Percentiles rank a stretch among this genome's conserved stretches.
Conservation (phyloP, 169 alveolate species). For the Eimeria praecox region DNA sequence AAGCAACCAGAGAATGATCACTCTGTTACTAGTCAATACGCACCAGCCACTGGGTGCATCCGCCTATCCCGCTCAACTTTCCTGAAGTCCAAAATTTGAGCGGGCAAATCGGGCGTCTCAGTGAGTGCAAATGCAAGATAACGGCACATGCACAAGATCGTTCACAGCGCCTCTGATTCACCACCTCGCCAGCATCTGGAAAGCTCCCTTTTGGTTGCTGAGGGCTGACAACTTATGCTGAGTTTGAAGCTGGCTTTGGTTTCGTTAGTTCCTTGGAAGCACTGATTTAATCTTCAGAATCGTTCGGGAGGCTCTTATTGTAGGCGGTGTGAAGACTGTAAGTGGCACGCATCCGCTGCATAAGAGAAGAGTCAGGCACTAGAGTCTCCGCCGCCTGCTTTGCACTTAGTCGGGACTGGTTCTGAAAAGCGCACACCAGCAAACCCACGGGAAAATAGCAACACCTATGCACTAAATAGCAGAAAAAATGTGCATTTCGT, state of each 20-base stretch:
- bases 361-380: conserved; percentile 52
- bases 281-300: background rate
- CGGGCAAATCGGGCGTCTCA: background rate
- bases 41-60: background rate
- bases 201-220: background rate
- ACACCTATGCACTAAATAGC: background rate
- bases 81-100: background rate
- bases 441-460: background rate
- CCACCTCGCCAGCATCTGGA: background rate
- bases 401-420: conserved; percentile 73
- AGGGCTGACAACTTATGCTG: background rate
- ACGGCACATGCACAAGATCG: background rate
- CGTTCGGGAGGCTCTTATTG: background rate
- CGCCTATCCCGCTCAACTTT: background rate
- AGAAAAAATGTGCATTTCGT: background rate
- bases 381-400: conserved; percentile 47
- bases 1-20: background rate
- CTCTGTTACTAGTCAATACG: background rate
- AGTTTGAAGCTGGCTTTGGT: background rate
- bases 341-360: conserved; percentile 46
- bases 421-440: conserved; percentile 19
- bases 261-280: background rate
- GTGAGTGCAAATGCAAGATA: background rate
- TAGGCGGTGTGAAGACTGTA: background rate
- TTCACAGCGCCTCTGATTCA: background rate